Conservation (phyloP, 768 basidiomycete species). For the Boletus reticulatus region DNA sequence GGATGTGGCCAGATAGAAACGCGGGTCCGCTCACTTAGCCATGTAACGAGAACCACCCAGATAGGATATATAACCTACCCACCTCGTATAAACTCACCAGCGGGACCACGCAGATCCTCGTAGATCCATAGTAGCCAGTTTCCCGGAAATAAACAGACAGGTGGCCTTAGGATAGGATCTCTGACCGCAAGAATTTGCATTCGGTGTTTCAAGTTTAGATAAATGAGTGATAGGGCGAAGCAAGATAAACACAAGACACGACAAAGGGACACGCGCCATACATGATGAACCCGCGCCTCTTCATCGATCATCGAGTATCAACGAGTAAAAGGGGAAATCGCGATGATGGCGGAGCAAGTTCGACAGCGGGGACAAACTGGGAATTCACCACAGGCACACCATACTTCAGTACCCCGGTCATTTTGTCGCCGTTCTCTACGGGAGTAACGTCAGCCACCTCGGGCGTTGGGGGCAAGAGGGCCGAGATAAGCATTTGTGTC, state of each 20-base stretch:
- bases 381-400: conserved; percentile 53
- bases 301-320: conserved; percentile 34
- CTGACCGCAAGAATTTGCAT: conserved; percentile 14
- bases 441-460: conserved; percentile 16
- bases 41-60: conserved; percentile 12
- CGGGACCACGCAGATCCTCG: conserved; percentile 13
- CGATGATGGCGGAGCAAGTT: conserved; percentile 67
- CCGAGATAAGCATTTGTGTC: conserved; percentile 60
- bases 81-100: conserved; percentile 4
- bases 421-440: conserved; percentile 36
- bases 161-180: conserved; percentile 12
- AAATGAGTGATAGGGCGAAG: conserved; percentile 28
- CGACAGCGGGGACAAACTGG: conserved; percentile 56
- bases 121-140: conserved; percentile 9
- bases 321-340: conserved; percentile 75
- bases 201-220: conserved; percentile 27
- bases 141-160: conserved; percentile 7
- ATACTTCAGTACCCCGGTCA: conserved; percentile 46
- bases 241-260: conserved; percentile 13
- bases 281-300: conserved; percentile 15
- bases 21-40: conserved; percentile 1
- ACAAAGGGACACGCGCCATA: conserved; percentile 14
- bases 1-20: conserved; percentile 3
- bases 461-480: conserved; percentile 45
- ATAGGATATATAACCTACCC: conserved; percentile 26